These are phyloP conservation scores for Begonia loranthoides DNA, from an alignment of 306 rosid genomes.

Conservation along the genomic window DNA sequence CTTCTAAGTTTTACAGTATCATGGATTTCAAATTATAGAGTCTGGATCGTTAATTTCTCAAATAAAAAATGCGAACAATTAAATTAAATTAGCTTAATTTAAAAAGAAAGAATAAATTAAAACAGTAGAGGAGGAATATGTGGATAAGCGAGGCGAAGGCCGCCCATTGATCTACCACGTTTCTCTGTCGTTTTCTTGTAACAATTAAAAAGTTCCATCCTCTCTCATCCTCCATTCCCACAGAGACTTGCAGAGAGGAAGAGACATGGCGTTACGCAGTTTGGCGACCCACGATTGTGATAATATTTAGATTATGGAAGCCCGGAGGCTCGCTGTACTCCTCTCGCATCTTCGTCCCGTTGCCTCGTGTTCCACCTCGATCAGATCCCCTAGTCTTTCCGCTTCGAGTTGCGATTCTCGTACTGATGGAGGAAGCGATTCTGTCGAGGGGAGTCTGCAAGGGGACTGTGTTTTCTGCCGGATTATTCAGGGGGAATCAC, in stretches of 20 bases:
- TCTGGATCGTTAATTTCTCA: no score
- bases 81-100: no score
- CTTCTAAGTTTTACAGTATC: no score
- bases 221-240: no score
- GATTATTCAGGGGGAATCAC: slow-evolving; percentile 52
- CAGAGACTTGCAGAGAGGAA: no score
- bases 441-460: slow-evolving; percentile 7
- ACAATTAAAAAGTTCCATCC: neutral
- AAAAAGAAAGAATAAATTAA: no score
- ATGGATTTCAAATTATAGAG: no score
- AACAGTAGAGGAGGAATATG: neutral
- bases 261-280: no score
- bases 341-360: slow-evolving; percentile 44
- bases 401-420: slow-evolving; percentile 17
- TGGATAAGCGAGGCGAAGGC: neutral
- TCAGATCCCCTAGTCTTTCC: slow-evolving; percentile 1
- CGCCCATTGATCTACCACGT: neutral
- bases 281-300: neutral
- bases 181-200: neutral
- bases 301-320: slow-evolving; percentile 19
- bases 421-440: slow-evolving; percentile 6
- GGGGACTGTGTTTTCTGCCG: slow-evolving; percentile 69
- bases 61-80: no score
- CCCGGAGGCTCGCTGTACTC: slow-evolving; percentile 53
- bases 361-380: slow-evolving; percentile 8